A percentile compares a stretch with the other conserved stretches of the same genome.
phyloP scores from a whole-genome alignment of 202 grass and related monocot genomes.

The Musa balbisiana region DNA sequence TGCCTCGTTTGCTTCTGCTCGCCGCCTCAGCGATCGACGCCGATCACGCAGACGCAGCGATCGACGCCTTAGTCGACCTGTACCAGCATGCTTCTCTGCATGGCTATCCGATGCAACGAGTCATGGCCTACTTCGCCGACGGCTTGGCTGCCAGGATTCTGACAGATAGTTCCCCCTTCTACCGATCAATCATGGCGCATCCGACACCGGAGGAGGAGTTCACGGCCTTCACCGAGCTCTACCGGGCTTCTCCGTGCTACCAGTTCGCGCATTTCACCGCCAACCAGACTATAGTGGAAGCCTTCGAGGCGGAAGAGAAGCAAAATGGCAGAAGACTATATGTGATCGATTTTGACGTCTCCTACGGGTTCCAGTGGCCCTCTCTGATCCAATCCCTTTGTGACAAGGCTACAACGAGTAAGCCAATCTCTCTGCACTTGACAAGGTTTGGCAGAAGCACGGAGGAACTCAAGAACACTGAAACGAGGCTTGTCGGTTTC shows the following conservation, averaged over 20 bases:
- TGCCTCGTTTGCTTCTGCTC: slow-evolving; percentile 46
- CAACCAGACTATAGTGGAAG: slow-evolving; percentile 83
- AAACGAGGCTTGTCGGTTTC: slow-evolving; percentile 47
- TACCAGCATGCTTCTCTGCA: slow-evolving; percentile 39
- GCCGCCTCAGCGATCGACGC: slow-evolving; percentile 29
- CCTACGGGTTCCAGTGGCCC: slow-evolving; percentile 89
- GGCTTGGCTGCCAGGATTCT: slow-evolving; percentile 43
- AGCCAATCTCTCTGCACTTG: slow-evolving; percentile 45
- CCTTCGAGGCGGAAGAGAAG: slow-evolving; percentile 41
- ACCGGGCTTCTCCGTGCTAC: slow-evolving; percentile 52
- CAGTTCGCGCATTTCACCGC: slow-evolving; percentile 91
- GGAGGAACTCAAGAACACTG: slow-evolving; percentile 54
- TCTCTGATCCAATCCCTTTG: slow-evolving; percentile 81
- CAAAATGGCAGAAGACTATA: slow-evolving; percentile 35
- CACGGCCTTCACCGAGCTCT: slow-evolving; percentile 60
- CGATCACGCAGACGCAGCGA: slow-evolving; percentile 28
- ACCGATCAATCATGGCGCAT: not conserved
- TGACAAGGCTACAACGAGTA: slow-evolving; percentile 27
- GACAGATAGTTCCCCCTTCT: not conserved
- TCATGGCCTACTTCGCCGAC: slow-evolving; percentile 52
- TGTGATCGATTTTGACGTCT: slow-evolving; percentile 69
- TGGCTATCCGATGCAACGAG: slow-evolving; percentile 44
- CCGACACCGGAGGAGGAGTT: slow-evolving; percentile 30
- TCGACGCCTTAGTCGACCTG: slow-evolving; percentile 41
- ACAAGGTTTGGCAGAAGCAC: slow-evolving; percentile 43